A percentile compares a stretch with the other conserved stretches of the same genome.
phyloP scores from a whole-genome alignment of 2,329 filamentous ascomycete species.

The Arthrobotrys sphaeroides region DNA sequence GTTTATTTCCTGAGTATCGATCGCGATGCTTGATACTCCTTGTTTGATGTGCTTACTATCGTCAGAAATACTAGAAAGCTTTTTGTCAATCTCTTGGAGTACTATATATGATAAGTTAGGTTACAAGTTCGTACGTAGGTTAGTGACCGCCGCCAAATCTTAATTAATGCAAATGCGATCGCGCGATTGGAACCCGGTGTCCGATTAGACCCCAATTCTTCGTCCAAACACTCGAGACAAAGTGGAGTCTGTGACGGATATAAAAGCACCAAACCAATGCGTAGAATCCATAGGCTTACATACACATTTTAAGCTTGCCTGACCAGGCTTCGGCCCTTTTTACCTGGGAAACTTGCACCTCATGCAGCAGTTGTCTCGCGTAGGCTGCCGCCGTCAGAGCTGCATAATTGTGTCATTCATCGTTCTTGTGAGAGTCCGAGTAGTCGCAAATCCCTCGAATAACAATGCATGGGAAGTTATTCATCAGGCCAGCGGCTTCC shows the following conservation, averaged over 20 bases:
- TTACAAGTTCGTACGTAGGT: too few species aligned
- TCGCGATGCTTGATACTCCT: not conserved
- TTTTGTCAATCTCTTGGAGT: not conserved
- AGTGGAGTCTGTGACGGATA: too few species aligned
- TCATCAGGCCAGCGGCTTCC: not conserved
- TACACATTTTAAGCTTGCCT: not conserved
- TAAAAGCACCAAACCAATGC: too few species aligned
- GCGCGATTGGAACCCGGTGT: too few species aligned
- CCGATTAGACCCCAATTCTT: too few species aligned
- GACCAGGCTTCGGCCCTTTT: not conserved
- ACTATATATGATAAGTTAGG: too few species aligned
- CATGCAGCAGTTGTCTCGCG: not conserved
- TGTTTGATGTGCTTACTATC: not conserved
- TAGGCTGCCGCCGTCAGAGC: not conserved
- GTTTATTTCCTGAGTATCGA: not conserved
- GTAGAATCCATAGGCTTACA: not conserved
- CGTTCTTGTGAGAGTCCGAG: not conserved
- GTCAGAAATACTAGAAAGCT: not conserved
- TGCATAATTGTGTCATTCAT: not conserved
- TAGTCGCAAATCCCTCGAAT: constrained; percentile 1
- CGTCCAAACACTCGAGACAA: too few species aligned
- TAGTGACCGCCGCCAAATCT: not conserved
- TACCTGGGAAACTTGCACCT: not conserved
- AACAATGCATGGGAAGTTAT: not conserved
- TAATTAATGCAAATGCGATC: too few species aligned